Conservation (phyloP, 805 yeast genomes). For the Saccharomycopsis guyanensis region DNA sequence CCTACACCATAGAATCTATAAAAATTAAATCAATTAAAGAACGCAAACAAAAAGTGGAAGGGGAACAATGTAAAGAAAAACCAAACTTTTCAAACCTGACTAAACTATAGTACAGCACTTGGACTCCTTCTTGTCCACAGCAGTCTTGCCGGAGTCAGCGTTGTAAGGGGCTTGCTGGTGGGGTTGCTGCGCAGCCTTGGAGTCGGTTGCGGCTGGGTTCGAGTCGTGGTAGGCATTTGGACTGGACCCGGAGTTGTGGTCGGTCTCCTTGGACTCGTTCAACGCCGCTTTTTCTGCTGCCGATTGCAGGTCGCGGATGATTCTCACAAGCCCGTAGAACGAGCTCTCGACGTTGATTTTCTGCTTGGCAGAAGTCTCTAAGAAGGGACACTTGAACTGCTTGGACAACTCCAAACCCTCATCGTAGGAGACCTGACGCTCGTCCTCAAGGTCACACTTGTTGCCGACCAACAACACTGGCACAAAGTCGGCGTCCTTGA, state of each 20-base stretch:
- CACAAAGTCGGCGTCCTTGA: slow-evolving; percentile 67
- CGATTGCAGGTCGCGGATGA: slow-evolving; percentile 30
- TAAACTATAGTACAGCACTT: background rate
- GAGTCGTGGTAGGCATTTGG: too few relatives aligned
- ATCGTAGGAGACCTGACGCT: slow-evolving; percentile 64
- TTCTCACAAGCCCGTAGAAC: slow-evolving; percentile 56
- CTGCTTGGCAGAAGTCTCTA: slow-evolving; percentile 91
- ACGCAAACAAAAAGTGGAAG: too few relatives aligned
- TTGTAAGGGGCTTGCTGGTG: too few relatives aligned
- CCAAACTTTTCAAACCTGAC: too few relatives aligned
- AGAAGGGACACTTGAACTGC: slow-evolving; percentile 61
- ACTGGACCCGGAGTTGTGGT: too few relatives aligned
- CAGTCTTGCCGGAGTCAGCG: too few relatives aligned
- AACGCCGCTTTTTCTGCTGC: slow-evolving; percentile 22
- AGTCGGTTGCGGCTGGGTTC: too few relatives aligned
- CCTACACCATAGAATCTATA: too few relatives aligned
- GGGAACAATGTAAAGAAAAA: background rate
- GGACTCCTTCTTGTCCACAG: background rate
- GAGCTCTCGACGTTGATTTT: slow-evolving; percentile 85
- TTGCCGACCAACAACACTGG: slow-evolving; percentile 79
- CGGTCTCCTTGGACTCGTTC: background rate
- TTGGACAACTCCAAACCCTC: slow-evolving; percentile 59
- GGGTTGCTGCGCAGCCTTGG: too few relatives aligned
- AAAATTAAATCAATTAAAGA: too few relatives aligned
- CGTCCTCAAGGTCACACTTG: slow-evolving; percentile 67